Base-by-base conservation (phyloP, 2,329 filamentous ascomycete genomes). In the Aspergillus flavus region DNA sequence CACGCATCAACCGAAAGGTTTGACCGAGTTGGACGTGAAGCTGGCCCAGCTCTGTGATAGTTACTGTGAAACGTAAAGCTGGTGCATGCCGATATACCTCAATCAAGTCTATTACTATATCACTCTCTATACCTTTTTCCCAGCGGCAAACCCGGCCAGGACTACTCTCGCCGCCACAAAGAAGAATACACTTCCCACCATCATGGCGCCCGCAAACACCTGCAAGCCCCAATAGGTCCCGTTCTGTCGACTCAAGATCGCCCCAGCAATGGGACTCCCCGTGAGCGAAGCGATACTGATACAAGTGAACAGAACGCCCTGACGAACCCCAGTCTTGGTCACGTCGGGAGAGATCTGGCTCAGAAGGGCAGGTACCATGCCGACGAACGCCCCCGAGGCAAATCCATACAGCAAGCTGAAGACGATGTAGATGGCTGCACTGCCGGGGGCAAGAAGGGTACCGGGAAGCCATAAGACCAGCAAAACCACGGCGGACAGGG, bases 391-490 rank as follows among this genome's bases (percentile, higher is more conserved):
- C 12, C 90, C 90, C 0, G 86, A 89, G 9, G 84, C 83, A 72
- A 92, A 91, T 14, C 89, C 90, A 67, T 89, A 92, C 7, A 91
- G 75, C 30, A 84, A 79, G 19, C 84, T 82, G 72, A 91, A 92
- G 48, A 87, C 81, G 52, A 91, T 81, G 63, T 89, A 85, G 4
- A 85, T 82, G 0, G 84, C 83, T 4, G 86, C 84, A 52, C 79
- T 79, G 2, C 77, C 64, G 12, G 77, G 43, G 75, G 82, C 2
- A 81, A 82, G 7, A 26, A 60, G 16, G 7, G 58, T 60, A 6
- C 58, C 58, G 28, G 58, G 58, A 6, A 86, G 75, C 86, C 86
- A 84, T 1, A 89, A 71, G 28, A 79, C 83, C 1, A 87, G 76
- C 14, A 82, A 80, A 1, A 86, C 68, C 41, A 86, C 78, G 3